Conservation (phyloP, 2,329 filamentous ascomycete species). For the Cercospora brassicicola region DNA sequence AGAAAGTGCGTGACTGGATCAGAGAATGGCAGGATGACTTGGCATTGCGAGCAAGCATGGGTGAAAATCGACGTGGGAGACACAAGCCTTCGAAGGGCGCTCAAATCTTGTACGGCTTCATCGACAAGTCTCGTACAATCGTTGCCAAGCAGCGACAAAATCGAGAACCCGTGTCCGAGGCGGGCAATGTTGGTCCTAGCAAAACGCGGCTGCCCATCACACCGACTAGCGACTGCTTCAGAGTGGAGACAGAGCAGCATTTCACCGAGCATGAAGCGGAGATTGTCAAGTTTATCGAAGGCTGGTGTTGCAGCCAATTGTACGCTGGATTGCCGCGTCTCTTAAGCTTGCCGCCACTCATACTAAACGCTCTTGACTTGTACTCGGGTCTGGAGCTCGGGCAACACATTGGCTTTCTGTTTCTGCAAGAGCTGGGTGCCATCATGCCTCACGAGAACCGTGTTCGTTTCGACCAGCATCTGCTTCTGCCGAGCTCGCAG, state of each 20-base stretch:
- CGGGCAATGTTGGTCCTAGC: slow-evolving; percentile 43
- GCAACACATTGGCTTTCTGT: slow-evolving; percentile 57
- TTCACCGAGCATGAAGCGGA: slow-evolving; percentile 57
- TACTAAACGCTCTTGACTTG: slow-evolving; percentile 62
- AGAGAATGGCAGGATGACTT: slow-evolving; percentile 56
- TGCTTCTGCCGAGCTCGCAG: slow-evolving; percentile 54
- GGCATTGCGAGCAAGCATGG: slow-evolving; percentile 33
- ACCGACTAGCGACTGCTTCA: slow-evolving; percentile 28
- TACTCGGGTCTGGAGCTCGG: slow-evolving; percentile 59
- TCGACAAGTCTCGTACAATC: slow-evolving; percentile 44
- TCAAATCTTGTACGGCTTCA: slow-evolving; percentile 41
- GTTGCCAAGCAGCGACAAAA: slow-evolving; percentile 43
- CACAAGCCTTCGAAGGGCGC: slow-evolving; percentile 27
- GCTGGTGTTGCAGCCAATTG: slow-evolving; percentile 61
- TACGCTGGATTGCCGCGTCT: slow-evolving; percentile 57
- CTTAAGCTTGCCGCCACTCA: slow-evolving; percentile 62
- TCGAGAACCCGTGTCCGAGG: slow-evolving; percentile 37
- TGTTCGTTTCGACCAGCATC: slow-evolving; percentile 58
- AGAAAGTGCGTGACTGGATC: slow-evolving; percentile 54
- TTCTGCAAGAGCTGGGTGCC: slow-evolving; percentile 73
- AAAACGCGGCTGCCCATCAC: slow-evolving; percentile 35
- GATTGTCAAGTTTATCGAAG: slow-evolving; percentile 67
- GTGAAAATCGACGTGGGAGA: slow-evolving; percentile 13
- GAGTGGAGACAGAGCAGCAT: slow-evolving; percentile 25
- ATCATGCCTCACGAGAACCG: slow-evolving; percentile 70